Evolutionary conservation across 1,284 basidiomycete species (phyloP).

Genomic region (Microbotryum silenes-acaulis): DNA sequence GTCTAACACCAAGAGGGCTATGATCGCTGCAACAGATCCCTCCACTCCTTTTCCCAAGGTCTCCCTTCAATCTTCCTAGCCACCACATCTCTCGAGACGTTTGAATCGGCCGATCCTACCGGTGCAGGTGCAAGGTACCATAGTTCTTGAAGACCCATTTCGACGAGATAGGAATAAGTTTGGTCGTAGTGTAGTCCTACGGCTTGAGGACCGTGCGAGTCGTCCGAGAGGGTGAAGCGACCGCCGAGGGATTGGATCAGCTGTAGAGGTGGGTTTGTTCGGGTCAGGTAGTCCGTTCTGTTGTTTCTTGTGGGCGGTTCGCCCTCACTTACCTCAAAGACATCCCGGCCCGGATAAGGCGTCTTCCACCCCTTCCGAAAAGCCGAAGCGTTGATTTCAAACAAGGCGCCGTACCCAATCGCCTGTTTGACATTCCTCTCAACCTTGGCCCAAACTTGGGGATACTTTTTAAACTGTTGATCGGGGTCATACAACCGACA

Average conservation of each 20-base stretch:
- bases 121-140: conserved; percentile 52
- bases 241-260: conserved; percentile 61
- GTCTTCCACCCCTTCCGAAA: conserved; percentile 83
- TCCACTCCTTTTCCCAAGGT: conserved; percentile 26
- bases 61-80: conserved; percentile 10
- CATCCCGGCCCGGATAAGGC: conserved; percentile 72
- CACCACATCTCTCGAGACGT: not conserved
- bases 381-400: conserved; percentile 88
- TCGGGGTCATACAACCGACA: conserved; percentile 69
- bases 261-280: conserved; percentile 42
- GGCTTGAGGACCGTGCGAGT: conserved; percentile 82
- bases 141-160: conserved; percentile 55
- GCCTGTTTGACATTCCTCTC: conserved; percentile 69
- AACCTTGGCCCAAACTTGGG: conserved; percentile 57
- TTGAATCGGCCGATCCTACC: not conserved
- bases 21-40: not conserved
- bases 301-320: no score
- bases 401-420: conserved; percentile 75
- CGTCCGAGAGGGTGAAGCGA: conserved; percentile 80
- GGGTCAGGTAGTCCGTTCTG: no score
- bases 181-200: conserved; percentile 80
- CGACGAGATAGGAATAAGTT: conserved; percentile 59
- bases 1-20: no score
- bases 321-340: conserved; percentile 55
- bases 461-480: conserved; percentile 41